Evolutionary conservation across 2,329 filamentous ascomycete genomes (phyloP).

Genomic region (Pseudogymnoascus sp.): DNA sequence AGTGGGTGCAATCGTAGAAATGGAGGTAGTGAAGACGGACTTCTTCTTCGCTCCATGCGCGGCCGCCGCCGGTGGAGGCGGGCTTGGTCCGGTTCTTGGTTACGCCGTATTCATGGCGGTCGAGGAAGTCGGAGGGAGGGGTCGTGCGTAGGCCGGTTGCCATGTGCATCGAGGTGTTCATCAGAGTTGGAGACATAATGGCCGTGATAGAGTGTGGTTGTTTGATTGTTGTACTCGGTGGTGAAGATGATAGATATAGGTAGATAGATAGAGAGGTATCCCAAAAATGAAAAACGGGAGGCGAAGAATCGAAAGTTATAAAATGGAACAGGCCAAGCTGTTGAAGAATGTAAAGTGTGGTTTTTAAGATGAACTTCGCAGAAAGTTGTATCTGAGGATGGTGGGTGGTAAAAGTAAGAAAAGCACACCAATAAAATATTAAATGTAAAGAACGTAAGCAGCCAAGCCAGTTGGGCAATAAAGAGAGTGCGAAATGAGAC

Average conservation of each 20-base stretch:
- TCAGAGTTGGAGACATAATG: slow-evolving; percentile 27
- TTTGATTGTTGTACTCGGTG: slow-evolving; percentile 19
- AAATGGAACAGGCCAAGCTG: slow-evolving; percentile 31
- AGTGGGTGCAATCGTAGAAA: background rate
- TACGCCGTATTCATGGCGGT: slow-evolving; percentile 51
- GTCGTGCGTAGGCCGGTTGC: slow-evolving; percentile 20
- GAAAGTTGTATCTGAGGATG: slow-evolving; percentile 20
- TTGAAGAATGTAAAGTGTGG: slow-evolving; percentile 35
- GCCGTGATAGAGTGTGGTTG: slow-evolving; percentile 11
- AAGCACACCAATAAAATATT: slow-evolving; percentile 22
- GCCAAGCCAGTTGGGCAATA: slow-evolving; percentile 45
- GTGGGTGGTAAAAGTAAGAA: slow-evolving; percentile 24
- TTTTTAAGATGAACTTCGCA: slow-evolving; percentile 11
- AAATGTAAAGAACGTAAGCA: slow-evolving; percentile 42
- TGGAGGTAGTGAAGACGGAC: slow-evolving; percentile 37
- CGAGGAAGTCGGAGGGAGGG: slow-evolving; percentile 41
- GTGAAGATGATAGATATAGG: slow-evolving; percentile 13
- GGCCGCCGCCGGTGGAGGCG: slow-evolving; percentile 63
- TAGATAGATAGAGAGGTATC: slow-evolving; percentile 13
- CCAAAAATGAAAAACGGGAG: slow-evolving; percentile 17
- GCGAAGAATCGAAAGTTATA: slow-evolving; percentile 25
- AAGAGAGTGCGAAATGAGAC: slow-evolving; percentile 35
- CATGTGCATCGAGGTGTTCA: slow-evolving; percentile 26
- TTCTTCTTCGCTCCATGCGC: slow-evolving; percentile 82
- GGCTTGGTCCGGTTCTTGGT: slow-evolving; percentile 55